phyloP scores from a whole-genome alignment of 2,329 filamentous ascomycete species.

The Phoma herbarum region DNA sequence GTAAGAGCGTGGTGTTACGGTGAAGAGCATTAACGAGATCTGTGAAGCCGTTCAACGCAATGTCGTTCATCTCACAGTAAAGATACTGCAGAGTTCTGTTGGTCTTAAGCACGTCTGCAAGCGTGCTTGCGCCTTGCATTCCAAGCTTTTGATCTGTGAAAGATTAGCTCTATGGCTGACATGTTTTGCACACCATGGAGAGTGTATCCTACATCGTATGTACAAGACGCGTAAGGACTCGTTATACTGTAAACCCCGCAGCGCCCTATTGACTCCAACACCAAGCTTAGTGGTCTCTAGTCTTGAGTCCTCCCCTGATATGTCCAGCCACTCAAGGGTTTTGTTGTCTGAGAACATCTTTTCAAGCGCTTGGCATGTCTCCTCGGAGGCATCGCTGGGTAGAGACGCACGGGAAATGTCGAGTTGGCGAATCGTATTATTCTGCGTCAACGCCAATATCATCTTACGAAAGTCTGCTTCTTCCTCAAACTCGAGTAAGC shows the following conservation, averaged over 20 bases:
- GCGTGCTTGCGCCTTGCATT: constrained; percentile 72
- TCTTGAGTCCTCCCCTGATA: constrained; percentile 75
- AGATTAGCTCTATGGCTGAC: constrained; percentile 24
- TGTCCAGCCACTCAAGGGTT: constrained; percentile 72
- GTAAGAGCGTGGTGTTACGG: constrained; percentile 69
- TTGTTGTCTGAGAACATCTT: constrained; percentile 72
- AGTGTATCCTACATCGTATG: constrained; percentile 60
- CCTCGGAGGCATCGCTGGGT: constrained; percentile 72
- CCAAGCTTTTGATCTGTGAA: constrained; percentile 69
- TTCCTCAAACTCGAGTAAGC: constrained; percentile 73
- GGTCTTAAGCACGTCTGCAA: constrained; percentile 72
- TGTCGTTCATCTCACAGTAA: constrained; percentile 76
- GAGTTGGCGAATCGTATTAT: constrained; percentile 69
- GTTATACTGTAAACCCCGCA: constrained; percentile 71
- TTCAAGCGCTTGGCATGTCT: constrained; percentile 71
- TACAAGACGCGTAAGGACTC: constrained; percentile 67
- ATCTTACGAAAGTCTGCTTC: constrained; percentile 71
- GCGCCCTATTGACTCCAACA: constrained; percentile 71
- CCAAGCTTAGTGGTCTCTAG: constrained; percentile 75
- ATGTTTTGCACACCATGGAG: too few relatives aligned
- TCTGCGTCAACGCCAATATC: constrained; percentile 67
- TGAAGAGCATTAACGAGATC: constrained; percentile 74
- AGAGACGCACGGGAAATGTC: constrained; percentile 76
- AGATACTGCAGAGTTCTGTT: constrained; percentile 71
- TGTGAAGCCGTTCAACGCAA: constrained; percentile 74